These are phyloP conservation scores for Cyclotella distinguenda DNA, from an alignment of 108 stramenopile species.

Conservation along the genomic window DNA sequence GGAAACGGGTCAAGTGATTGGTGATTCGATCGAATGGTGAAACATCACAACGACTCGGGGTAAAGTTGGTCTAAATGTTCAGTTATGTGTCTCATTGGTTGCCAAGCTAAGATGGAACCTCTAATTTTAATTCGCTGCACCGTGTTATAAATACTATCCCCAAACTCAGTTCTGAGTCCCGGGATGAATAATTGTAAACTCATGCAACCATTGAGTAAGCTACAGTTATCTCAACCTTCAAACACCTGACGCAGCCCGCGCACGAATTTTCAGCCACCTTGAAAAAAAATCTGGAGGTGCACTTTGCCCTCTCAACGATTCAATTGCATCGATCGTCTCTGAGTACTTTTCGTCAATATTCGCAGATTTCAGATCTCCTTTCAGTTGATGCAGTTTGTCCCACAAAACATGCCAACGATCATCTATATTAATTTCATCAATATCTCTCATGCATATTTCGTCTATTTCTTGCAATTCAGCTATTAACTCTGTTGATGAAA, in stretches of 20 bases:
- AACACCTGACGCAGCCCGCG: slow-evolving; percentile 14
- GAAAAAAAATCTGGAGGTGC: slow-evolving; percentile 35
- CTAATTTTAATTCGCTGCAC: no score
- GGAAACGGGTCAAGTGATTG: slow-evolving; percentile 60
- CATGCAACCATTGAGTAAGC: no score
- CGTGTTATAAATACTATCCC: no score
- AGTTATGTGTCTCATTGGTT: no score
- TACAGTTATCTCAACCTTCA: no score
- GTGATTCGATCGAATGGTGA: no score
- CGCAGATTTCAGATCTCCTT: slow-evolving; percentile 47
- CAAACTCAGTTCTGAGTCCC: no score
- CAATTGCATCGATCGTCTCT: slow-evolving; percentile 25
- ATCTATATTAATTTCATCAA: slow-evolving; percentile 25
- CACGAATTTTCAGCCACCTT: slow-evolving; percentile 31
- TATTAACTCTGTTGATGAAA: slow-evolving; percentile 29
- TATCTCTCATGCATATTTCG: slow-evolving; percentile 13
- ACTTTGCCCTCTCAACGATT: slow-evolving; percentile 19
- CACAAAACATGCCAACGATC: slow-evolving; percentile 40
- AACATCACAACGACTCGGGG: no score
- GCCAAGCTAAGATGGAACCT: no score
- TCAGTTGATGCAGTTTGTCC: slow-evolving; percentile 48
- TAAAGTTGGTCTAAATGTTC: no score
- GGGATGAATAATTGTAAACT: no score
- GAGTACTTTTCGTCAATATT: slow-evolving; percentile 33
- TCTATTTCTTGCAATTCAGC: slow-evolving; percentile 28